These are phyloP conservation scores for Neocallimastix lanati DNA, from an alignment of 192 early-diverging fungal genomes.

Conservation along the genomic window DNA sequence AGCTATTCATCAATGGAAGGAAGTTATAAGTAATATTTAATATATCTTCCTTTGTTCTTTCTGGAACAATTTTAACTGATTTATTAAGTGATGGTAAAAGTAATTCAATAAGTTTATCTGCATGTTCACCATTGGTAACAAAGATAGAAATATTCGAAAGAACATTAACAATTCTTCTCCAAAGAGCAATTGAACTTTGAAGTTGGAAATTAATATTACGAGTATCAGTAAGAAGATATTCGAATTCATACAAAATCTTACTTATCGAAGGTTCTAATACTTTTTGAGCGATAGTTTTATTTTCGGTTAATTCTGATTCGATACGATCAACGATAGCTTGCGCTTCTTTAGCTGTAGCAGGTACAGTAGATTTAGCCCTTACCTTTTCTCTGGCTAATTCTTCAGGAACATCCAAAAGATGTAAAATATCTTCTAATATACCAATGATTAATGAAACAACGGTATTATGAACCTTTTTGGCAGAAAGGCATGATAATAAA, in stretches of 20 bases:
- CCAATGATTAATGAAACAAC: conserved; percentile 54
- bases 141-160: conserved; percentile 57
- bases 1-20: conserved; percentile 47
- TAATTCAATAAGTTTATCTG: conserved; percentile 52
- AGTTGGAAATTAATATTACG: conserved; percentile 10
- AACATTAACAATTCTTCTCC: conserved; percentile 57
- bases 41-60: conserved; percentile 68
- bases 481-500: conserved; percentile 52
- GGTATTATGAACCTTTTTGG: conserved; percentile 54
- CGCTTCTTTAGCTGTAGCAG: not conserved
- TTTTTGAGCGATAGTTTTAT: not conserved
- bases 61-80: conserved; percentile 46
- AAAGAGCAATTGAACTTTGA: conserved; percentile 28
- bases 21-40: conserved; percentile 61
- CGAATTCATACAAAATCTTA: not conserved
- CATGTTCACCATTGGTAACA: conserved; percentile 43
- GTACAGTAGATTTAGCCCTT: not conserved
- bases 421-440: conserved; percentile 36
- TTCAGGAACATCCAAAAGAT: conserved; percentile 1
- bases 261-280: not conserved
- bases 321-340: not conserved
- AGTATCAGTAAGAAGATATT: not conserved
- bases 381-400: not conserved
- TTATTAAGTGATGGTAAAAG: conserved; percentile 67
- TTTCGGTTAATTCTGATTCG: not conserved